Base-by-base conservation (phyloP, 2,329 filamentous ascomycete genomes). In the Ceratocystiopsis minuta region DNA sequence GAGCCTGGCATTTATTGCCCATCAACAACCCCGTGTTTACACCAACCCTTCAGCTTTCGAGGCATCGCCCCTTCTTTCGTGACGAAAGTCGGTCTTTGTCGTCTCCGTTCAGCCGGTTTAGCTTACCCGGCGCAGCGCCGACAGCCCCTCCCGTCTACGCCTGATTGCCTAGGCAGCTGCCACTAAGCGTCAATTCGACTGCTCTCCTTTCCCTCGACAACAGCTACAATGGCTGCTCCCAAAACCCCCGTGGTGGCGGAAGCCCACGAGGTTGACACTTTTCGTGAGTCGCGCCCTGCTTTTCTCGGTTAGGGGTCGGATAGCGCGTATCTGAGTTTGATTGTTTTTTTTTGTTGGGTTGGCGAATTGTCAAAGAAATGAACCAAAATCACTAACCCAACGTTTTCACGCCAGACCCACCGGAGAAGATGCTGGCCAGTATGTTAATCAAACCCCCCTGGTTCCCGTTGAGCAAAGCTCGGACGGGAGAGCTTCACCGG, bases 221-320 rank as follows among this genome's bases (percentile, higher is more conserved):
- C 24, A 28, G 24, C 45, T 49, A 49, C 47, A 46, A 72, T 72
- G 68, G 62, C 62, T 54, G 61, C 56, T 54, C 48, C 58, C 54
- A 69, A 65, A 57, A 55, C 52, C 51, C 71, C 69, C 38, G 77
- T 81, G 53, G 80, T 86, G 53, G 67, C 69, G 47, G 81, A 86
- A 67, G 79, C 80, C 54, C 80, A 85, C 60, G 63, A 77, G 55
- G 79, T 85, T 52, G 77, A 83, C 60, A 86, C 80, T 16, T 84
- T 66, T 55, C 72, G 74, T 78, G 62, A 68, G 73, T 51, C 36
- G 9, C 24, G 24, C 24, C 24, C 31, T 20, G 16, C 18, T 39
- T 40, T 14, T 39, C 45, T 43, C 37, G 42, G 42, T 39, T 38
- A 42, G 4, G 18, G 18, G 38, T 41, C 16, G 36, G 36, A 36